phyloP scores from a whole-genome alignment of 2,329 filamentous ascomycete genomes.

The Botrytis fabae region DNA sequence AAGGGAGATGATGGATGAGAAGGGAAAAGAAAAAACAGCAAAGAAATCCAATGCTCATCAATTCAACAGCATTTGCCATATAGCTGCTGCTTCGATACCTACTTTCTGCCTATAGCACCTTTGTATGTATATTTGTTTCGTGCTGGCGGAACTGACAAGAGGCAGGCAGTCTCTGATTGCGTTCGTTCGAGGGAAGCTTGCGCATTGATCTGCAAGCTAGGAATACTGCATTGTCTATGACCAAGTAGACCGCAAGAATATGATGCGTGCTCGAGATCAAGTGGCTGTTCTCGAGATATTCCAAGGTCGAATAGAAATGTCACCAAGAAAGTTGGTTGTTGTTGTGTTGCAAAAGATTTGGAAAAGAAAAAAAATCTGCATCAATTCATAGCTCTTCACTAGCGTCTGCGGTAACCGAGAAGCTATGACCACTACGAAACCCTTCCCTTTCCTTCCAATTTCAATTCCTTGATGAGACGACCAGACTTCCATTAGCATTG shows the following conservation, averaged over 20 bases:
- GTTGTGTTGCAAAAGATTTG: not conserved
- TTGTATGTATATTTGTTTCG: slow-evolving; percentile 6
- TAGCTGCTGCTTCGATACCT: not conserved
- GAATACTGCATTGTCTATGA: not conserved
- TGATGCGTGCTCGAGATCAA: not conserved
- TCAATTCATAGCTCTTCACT: slow-evolving; percentile 8
- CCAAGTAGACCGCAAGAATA: not conserved
- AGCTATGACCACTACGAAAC: slow-evolving; percentile 8
- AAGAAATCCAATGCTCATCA: not conserved
- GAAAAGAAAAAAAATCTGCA: slow-evolving; percentile 4
- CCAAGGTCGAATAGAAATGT: not conserved
- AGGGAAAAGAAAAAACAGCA: not conserved
- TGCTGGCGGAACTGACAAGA: not conserved
- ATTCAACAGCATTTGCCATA: not conserved
- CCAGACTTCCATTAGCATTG: not conserved
- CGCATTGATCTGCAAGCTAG: not conserved
- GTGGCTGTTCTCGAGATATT: not conserved
- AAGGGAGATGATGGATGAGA: not conserved
- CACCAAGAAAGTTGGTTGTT: not conserved
- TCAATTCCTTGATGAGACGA: not conserved
- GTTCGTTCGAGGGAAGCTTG: not conserved
- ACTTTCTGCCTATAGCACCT: not conserved
- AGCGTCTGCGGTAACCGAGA: slow-evolving; percentile 8
- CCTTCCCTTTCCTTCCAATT: not conserved
- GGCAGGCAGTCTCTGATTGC: not conserved